Evolutionary conservation across 2,329 filamentous ascomycete species (phyloP), one percentile per base, ranked within the genome.

Genomic region (Colletotrichum simmondsii): DNA sequence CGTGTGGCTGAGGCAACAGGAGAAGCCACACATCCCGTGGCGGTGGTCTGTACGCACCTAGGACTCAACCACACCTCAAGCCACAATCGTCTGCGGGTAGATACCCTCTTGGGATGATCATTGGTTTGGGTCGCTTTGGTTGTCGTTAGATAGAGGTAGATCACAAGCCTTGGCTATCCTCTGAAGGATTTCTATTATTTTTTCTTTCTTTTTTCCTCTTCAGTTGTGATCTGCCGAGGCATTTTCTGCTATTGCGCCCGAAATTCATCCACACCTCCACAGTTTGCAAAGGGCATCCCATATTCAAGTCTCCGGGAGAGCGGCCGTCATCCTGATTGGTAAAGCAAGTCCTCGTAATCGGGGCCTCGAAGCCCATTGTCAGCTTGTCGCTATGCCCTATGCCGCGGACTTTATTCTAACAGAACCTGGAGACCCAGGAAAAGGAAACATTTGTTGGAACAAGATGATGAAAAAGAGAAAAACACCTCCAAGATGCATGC

Each of bases 401-500:
- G 56, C 54, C 56, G 49, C 11, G 24, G 5, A 22, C 28, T 35
- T 24, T 54, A 22, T 54, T 62, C 61, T 59, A 52, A 61, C 22
- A 37, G 22, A 65, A 19, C 52, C 46, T 49, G 49, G 22, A 26
- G 28, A 57, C 11, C 52, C 24, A 57, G 30, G 54, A 22, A 24
- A 54, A 26, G 26, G 6, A 30, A 65, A 72, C 22, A 49, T 49
- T 37, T 35, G 60, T 42, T 30, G 37, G 46, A 70, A 60, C 56
- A 65, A 58, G 37, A 58, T 67, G 54, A 28, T 37, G 28, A 42
- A 69, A 62, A 26, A 26, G 28, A 37, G 30, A 65, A 57, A 46
- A 65, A 73, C 60, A 65, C 71, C 71, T 65, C 71, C 71, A 24
- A 72, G 60, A 65, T 71, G 71, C 71, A 73, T 73, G 71, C 71